Evolutionary conservation across 257 asterid genomes (phyloP), one percentile per base, ranked within the genome.

Genomic region (Nicotiana undulata): DNA sequence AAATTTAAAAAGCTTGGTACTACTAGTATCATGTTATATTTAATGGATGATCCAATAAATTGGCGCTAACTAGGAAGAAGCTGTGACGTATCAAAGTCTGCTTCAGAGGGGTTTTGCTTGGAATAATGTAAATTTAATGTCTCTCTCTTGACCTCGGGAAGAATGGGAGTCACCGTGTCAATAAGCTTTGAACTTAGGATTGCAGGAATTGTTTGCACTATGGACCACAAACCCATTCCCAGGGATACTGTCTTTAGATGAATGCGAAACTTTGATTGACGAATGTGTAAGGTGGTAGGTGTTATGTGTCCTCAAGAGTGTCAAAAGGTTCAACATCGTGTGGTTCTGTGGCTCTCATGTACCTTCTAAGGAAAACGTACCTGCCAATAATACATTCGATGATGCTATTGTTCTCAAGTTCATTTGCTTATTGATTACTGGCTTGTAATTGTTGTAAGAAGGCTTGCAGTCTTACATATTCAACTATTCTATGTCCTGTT

Each of bases 401-500:
- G 63, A 26, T 74, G 76, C 63, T 37, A 12, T 10, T 9, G 4
- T 46, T 46, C 16, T 58, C 79, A 29, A 58, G 60, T 37, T 80
- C 77, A 40, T 66, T n/a, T 79, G 34, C 75, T 79, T 76, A 70
- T 55, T 65, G 53, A 61, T 76, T 67, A 51, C 15, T 82, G 72
- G 79, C 63, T 82, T 49, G 16, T 77, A 49, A 28, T 75, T 61
- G 32, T 34, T 22, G 56, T 59, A 9, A 26, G 13, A 34, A 55
- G 79, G 77, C 34, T 26, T 74, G 26, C 79, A 49, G 79, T 74
- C 44, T 74, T 24, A 49, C 70, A 64, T 68, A 81, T 51, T 75
- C 76, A 80, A 49, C 66, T 64, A 64, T 61, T 79, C 81, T 55
- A 65, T 61, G 18, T 28, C 70, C 32, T 82, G 79, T 84, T 87